Base-by-base conservation (phyloP, 176 grass and related monocot species). In the Hordeum marinum region DNA sequence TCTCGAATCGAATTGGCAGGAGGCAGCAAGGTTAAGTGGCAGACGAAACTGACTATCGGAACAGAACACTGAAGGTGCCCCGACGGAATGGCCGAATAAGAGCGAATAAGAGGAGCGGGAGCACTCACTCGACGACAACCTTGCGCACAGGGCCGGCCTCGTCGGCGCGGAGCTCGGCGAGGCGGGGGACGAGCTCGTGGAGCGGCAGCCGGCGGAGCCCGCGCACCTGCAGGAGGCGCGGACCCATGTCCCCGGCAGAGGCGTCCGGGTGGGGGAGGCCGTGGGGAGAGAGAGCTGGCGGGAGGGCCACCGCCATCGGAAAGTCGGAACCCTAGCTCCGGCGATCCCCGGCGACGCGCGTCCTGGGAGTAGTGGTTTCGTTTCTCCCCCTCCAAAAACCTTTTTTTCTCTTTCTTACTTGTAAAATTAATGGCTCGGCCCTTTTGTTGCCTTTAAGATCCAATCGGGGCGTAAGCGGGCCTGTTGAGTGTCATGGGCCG, bases 71-170 rank as follows among this genome's bases (percentile, higher is more conserved):
- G 66, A 11, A 34, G 39, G 1, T 34, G 15, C 41, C 26, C 10
- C 18, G 32, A 64, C 23, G 60, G 42, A 34, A 81, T 54, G 43
- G 15, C 1, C n/a, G 11, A 11, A n/a, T 4, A 17, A 31, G 35
- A 78, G 36, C n/a, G 11, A 11, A n/a, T 4, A 17, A 31, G 35
- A 78, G 36, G 0, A 23, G 6, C 39, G 11, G 40, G 8, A 14
- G 20, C 41, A 72, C 95, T 93, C 80, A 98, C 96, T 98, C 82
- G 12, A 83, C 78, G 6, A 92, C 85, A 76, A 81, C 63, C 88
- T 90, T 95, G 84, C 96, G 93, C 42, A 95, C 83, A n/a, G 96
- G 96, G 65, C 96, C 78, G 77, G 89, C 88, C 71, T 63, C 75
- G 57, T 98, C 96, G 72, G 79, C 77, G 62, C 87, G 86, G 78